Evolutionary conservation across 2,329 filamentous ascomycete species (phyloP).

Genomic region (Sporothrix protearum): DNA sequence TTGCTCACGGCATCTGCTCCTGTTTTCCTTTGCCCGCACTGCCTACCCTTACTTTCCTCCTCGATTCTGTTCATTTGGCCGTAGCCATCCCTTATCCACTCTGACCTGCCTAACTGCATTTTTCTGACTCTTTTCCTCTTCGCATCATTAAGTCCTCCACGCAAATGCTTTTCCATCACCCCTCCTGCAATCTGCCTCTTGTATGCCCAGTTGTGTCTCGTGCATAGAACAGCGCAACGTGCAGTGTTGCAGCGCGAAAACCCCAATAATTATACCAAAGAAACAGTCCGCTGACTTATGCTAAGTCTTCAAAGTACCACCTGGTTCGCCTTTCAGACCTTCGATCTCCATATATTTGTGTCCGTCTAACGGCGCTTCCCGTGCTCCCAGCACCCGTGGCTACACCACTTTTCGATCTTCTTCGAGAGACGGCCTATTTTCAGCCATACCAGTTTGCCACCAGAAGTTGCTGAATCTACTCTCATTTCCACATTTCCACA

Average conservation of each 20-base stretch:
- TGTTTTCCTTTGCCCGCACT: not conserved
- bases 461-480: not conserved
- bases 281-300: constrained; percentile 10
- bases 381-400: not conserved
- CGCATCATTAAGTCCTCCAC: not conserved
- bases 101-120: not conserved
- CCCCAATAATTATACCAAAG: not conserved
- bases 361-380: not conserved
- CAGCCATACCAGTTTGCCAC: not conserved
- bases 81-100: not conserved
- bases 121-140: not conserved
- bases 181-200: not conserved
- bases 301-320: not conserved
- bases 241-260: not conserved
- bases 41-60: not conserved
- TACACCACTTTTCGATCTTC: not conserved
- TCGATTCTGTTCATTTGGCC: not conserved
- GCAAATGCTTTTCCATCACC: not conserved
- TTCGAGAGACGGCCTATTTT: not conserved
- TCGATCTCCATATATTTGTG: not conserved
- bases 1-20: not conserved
- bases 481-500: not conserved
- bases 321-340: not conserved
- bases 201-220: not conserved
- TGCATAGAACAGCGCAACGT: not conserved